Evolutionary conservation across 2,329 filamentous ascomycete species (phyloP).

Genomic region (Fusarium sambucinum): DNA sequence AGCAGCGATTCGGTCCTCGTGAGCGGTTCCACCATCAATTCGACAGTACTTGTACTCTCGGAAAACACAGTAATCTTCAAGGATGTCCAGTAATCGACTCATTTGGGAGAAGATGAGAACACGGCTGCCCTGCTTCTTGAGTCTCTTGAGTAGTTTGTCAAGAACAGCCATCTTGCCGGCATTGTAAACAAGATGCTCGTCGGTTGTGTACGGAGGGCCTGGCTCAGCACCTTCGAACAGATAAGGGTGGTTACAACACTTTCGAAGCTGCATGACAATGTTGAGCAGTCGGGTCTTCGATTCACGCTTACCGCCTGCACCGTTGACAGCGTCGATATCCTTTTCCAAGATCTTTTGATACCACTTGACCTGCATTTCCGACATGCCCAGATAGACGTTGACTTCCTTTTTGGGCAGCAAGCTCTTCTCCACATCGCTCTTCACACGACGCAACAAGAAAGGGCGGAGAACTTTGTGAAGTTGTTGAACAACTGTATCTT

Average conservation of each 20-base stretch:
- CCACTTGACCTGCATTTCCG: constrained; percentile 99
- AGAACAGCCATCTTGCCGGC: constrained; percentile 98
- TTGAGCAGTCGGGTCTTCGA: constrained; percentile 97
- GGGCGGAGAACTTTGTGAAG: constrained; percentile 92
- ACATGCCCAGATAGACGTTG: constrained; percentile 98
- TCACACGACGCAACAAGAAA: constrained; percentile 94
- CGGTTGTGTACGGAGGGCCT: constrained; percentile 96
- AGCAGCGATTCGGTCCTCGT: constrained; percentile 96
- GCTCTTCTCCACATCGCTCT: constrained; percentile 98
- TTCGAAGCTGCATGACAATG: constrained; percentile 99
- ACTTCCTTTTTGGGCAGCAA: constrained; percentile 96
- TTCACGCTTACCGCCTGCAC: constrained; percentile 94
- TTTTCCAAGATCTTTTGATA: constrained; percentile 99
- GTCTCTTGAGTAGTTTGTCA: constrained; percentile 86
- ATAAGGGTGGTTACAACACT: constrained; percentile 99
- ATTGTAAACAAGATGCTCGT: constrained; percentile 94
- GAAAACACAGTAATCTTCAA: constrained; percentile 99
- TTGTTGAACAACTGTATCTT: constrained; percentile 96
- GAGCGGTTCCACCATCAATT: constrained; percentile 95
- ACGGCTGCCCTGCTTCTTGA: constrained; percentile 88
- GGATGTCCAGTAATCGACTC: constrained; percentile 95
- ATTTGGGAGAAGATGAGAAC: constrained; percentile 99
- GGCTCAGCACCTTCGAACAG: constrained; percentile 98
- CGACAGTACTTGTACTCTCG: constrained; percentile 95
- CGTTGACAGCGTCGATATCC: constrained; percentile 98